Base-by-base conservation (phyloP, 495 filamentous ascomycete species). In the Wilcoxina mikolae region DNA sequence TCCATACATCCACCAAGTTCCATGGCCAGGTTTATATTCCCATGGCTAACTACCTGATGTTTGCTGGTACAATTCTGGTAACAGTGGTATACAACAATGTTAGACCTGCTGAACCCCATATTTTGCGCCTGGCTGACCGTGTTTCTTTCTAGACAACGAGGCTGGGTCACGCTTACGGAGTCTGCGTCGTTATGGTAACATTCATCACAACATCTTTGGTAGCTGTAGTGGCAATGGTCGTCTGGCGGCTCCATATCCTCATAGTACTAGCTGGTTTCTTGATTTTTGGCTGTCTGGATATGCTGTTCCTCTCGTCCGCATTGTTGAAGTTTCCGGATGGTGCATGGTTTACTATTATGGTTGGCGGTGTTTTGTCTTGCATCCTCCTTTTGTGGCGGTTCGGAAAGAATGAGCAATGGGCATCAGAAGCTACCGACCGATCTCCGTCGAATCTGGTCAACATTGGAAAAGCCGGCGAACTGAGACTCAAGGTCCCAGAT, bases 181-280 rank as follows among this genome's bases (percentile, higher is more conserved):
- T 83, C 4, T 87, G 83, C 55, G 83, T 86, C 58, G 82, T 84
- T 51, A 74, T 83, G 41, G 82, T 85, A 12, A 83, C 82, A 3
- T 84, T 85, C 61, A 81, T 86, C 62, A 80, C 80, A 31, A 86
- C 82, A 0, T 78, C 72, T 61, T 76, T 87, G 72, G 78, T 84
- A 1, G 73, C 80, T 0, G 68, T 87, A 1, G 78, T 81, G 3
- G 78, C 80, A 2, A 69, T 85, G 3, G 69, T 85, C 25, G 78
- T 84, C 24, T 87, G 83, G 83, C 73, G 74, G 9, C 58, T 82
- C 24, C 72, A 76, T 18, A 67, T 75, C 2, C 68, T 69, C 27
- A 54, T 83, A 9, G 76, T 87, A 18, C 50, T 82, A 20, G 43
- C 76, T 4, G 72, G 73, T n/a, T 86, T 78, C 72, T 67, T 84